Evolutionary conservation across 169 alveolate genomes (phyloP), one percentile per base, ranked within the genome.

Genomic region (Cardiosporidium cionae): DNA sequence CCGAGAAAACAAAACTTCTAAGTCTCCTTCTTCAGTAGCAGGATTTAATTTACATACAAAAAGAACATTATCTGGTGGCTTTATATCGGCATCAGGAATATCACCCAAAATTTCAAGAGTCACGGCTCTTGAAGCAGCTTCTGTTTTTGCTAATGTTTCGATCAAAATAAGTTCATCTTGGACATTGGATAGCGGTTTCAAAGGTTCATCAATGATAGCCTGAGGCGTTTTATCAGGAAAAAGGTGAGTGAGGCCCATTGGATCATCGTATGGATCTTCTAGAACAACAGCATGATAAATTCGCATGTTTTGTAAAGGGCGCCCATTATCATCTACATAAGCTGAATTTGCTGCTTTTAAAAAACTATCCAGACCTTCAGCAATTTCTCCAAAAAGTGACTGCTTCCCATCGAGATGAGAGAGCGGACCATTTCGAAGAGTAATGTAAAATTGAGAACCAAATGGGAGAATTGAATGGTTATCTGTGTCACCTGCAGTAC

Each of bases 31-130:
- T 74, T 94, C 93, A 0, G 99, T 97, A 7, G 93, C 94, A 0
- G 99, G 99, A 77, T 98, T 96, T 72, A 98, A 84, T 84, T 95
- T 94, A 69, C 99, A 97, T 22, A 98, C 98, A 86, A 97, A 98
- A 3, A 97, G 90, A 31, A 95, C 97, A 72, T 94, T 96, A 71
- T 97, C 98, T n/a, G 99, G 99, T 7, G 99, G 99, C 66, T 93
- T 94, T 54, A 94, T 86, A 74, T 97, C 99, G 31, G 99, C 99
- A 84, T 95, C 98, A 4, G 99, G 99, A 9, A 97, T 83, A 82
- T 97, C 99, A 23, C 98, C 99, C 34, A 96, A 79, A 65, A 97
- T 92, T 86, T 96, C 98, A 74, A 97, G 88, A 3, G 95, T 93
- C 7, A 94, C 93, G 3, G 99, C n/a, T n/a, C n/a, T n/a, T n/a